Evolutionary conservation across 2,329 filamentous ascomycete genomes (phyloP).

Genomic region (Exophiala dermatitidis): DNA sequence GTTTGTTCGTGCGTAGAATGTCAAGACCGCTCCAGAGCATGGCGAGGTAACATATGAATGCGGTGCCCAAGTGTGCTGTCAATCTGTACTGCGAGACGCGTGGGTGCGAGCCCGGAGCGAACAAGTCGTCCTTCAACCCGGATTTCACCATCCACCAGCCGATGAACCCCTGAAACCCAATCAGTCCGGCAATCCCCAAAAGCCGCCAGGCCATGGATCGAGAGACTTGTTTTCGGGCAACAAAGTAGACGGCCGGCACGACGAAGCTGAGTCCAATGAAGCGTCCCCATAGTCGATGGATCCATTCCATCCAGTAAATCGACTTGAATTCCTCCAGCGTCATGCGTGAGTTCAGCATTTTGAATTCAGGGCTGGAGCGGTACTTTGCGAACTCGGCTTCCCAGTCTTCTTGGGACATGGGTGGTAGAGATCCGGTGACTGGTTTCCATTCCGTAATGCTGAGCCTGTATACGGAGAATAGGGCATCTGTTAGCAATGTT

Average conservation of each 20-base stretch:
- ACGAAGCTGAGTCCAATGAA: conserved; percentile 86
- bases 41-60: conserved; percentile 85
- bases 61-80: conserved; percentile 78
- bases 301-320: conserved; percentile 99
- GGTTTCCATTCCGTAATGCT: conserved; percentile 99
- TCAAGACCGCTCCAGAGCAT: conserved; percentile 87
- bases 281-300: conserved; percentile 87
- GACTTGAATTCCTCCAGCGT: conserved; percentile 88
- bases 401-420: conserved; percentile 73
- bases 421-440: conserved; percentile 84
- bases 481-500: background rate
- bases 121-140: conserved; percentile 89
- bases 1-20: conserved; percentile 68
- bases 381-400: conserved; percentile 90
- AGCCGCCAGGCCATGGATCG: conserved; percentile 69
- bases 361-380: conserved; percentile 84
- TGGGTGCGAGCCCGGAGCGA: conserved; percentile 81
- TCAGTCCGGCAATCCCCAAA: conserved; percentile 74
- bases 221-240: conserved; percentile 71
- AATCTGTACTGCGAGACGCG: conserved; percentile 92
- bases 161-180: conserved; percentile 89
- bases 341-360: conserved; percentile 89
- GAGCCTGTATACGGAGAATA: conserved; percentile 49
- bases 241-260: conserved; percentile 79
- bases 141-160: conserved; percentile 99